Evolutionary conservation across 148 eudicot genomes (phyloP), one percentile per base, ranked within the genome.

Genomic region (Vaccinium myrtillus): DNA sequence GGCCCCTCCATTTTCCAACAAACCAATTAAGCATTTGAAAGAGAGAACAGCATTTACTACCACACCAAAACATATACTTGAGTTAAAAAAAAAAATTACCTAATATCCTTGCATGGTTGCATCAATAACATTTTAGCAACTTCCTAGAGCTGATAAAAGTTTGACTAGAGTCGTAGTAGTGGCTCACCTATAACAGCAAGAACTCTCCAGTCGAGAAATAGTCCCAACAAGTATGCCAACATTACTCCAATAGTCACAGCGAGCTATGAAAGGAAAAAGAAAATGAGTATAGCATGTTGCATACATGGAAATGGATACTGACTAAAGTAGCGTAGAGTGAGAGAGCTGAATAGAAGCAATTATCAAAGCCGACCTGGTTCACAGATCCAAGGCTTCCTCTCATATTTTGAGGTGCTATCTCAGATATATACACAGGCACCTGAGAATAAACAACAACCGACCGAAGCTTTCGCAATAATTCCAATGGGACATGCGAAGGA

Each of bases 371-470:
- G 85, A 94, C 99, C 97, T 96, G 99, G 89, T 94, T 96, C 73
- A 93, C 95, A 23, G 98, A 90, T 85, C 99, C 99, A 81, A 96
- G 92, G 80, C 86, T 88, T 55, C 99, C 99, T 91, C 99, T 92
- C 90, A 90, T 84, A 88, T 93, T 89, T 87, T 93, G 94, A 85
- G 98, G 98, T 51, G 99, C 91, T 91, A 96, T 94, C 85, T 96
- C 99, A 39, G 98, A 95, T 69, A 96, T 94, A 84, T 94, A 96
- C 59, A 96, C 96, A 83, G 98, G 99, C 81, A 94, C 97, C 99
- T 96, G 49, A 78, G 56, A 50, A 83, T 54, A 81, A 36, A 3
- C 73, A 83, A 80, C 11, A 75, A 25, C 21, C 81, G 21, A 74
- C 53, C 11, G 12, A 50, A 50, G 53, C 53, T 50, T 50, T 50